Evolutionary conservation across 768 basidiomycete genomes (phyloP), one percentile per base, ranked within the genome.

Genomic region (Hericium erinaceus): DNA sequence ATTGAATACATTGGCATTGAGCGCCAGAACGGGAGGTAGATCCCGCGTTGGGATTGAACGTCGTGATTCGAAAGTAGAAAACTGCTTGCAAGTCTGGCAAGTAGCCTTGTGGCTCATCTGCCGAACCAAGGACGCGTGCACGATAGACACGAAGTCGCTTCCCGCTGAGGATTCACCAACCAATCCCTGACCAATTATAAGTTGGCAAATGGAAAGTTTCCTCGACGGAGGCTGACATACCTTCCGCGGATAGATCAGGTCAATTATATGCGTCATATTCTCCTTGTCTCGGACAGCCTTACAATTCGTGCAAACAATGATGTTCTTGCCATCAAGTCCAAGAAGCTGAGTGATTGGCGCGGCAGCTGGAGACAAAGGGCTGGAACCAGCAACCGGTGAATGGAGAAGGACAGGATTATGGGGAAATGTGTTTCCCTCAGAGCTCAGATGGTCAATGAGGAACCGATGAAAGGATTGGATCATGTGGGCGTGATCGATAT

Each of bases 381-480:
- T 50, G 62, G 40, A 55, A 66, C 58, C 64, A 50, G 54, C 52
- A 52, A 66, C 55, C 39, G 66, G 54, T n/a, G 67, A 67, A 62
- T 70, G 77, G 57, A 81, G 64, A 16, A 87, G 63, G 16, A 65
- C 58, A 2, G 82, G 84, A 61, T 88, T 90, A 48, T 79, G 70
- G 22, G 81, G 81, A 64, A 78, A 82, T 22, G 70, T 68, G 60
- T 83, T 87, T 4, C 85, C 86, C 70, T 94, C 92, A 3, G 79
- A 77, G 57, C 80, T 83, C 62, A 98, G 77, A 54, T 87, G 86
- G 60, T 98, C 94, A 54, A 98, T 72, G 40, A 97, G 77, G 74
- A 97, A 98, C 20, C 95, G 85, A 68, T 98, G 93, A 76, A 98
- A 98, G 15, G 83, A 82, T 70, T 98, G 97, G 44, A 98, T 98